phyloP scores from a whole-genome alignment of 306 rosid species.

The Cotoneaster glaucophyllus region DNA sequence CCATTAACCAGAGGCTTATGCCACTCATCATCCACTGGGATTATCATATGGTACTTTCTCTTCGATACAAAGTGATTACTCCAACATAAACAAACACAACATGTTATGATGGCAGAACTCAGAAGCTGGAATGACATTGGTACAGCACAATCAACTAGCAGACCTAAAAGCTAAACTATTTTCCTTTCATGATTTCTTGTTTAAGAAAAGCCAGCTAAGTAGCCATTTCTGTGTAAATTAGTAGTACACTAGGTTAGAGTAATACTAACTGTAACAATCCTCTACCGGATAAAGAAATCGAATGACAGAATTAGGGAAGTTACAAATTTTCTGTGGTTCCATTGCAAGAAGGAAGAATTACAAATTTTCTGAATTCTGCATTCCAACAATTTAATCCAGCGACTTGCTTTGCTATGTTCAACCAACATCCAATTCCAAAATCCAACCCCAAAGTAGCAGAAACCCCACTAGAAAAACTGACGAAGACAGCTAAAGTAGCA shows the following conservation, averaged over 20 bases:
- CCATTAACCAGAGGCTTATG: constrained; percentile 59
- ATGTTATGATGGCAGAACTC: background rate
- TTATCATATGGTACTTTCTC: constrained; percentile 71
- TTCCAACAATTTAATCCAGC: background rate
- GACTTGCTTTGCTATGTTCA: too few species aligned
- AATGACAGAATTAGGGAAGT: background rate
- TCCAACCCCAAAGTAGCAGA: background rate
- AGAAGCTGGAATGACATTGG: background rate
- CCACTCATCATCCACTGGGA: constrained; percentile 62
- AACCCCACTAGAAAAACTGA: background rate
- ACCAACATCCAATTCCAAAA: background rate
- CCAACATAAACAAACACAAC: constrained; percentile 52
- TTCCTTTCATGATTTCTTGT: too few species aligned
- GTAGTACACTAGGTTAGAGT: too few species aligned
- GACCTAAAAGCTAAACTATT: too few species aligned
- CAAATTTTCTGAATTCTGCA: background rate
- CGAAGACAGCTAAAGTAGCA: background rate
- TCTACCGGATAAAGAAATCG: background rate
- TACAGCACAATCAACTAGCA: background rate
- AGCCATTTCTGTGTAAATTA: too few species aligned
- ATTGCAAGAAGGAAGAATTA: background rate
- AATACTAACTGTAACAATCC: too few species aligned
- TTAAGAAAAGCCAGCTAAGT: too few species aligned
- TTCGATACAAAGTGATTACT: constrained; percentile 75
- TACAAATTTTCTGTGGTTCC: background rate